Base-by-base conservation (phyloP, 176 grass and related monocot genomes). In the Rhynchospora breviuscula region DNA sequence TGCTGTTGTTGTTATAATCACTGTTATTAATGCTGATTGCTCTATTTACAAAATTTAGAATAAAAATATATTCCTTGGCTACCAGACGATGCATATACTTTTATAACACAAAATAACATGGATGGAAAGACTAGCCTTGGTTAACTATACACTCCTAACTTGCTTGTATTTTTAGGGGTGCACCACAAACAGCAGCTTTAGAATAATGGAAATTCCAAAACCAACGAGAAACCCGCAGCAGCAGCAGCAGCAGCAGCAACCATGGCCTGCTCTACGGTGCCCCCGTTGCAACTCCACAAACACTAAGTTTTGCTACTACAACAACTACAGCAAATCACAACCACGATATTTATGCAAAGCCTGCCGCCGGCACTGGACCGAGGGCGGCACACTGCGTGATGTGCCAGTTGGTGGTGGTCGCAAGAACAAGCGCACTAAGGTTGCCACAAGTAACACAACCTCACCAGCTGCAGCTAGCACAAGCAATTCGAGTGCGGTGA, bases 281-380 rank as follows among this genome's bases (percentile, higher is more conserved):
- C 93, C 93, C 77, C 81, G 96, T 11, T 99, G 96, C 86, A 71
- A 69, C 59, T 99, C 96, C 0, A 86, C 63, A 22, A 94, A 98
- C 90, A 98, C 90, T 67, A 98, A 98, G 82, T 98, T 98, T 84
- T 94, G 95, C 87, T 98, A 94, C 87, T 94, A 89, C 92, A 94
- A 98, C 89, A 98, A 98, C 90, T 94, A 98, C 90, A 99, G 91
- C 89, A 85, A 84, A 63, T 7, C 85, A 84, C 96, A 99, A 86
- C 96, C 96, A 21, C 93, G 96, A 4, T 87, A 90, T 89, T 67
- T 93, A 66, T 99, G 96, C 89, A 89, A 81, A 74, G 89, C 93
- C 33, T 95, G 96, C 69, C 86, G 89, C 40, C 81, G 93, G 6
- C 96, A 99, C 89, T 99, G 96, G 96, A 99, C 93, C 13, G 84